Percentiles rank a stretch among this genome's conserved stretches.
Evolutionary conservation across 352 stramenopile species (phyloP).

Genomic region (Pythium aquatile): DNA sequence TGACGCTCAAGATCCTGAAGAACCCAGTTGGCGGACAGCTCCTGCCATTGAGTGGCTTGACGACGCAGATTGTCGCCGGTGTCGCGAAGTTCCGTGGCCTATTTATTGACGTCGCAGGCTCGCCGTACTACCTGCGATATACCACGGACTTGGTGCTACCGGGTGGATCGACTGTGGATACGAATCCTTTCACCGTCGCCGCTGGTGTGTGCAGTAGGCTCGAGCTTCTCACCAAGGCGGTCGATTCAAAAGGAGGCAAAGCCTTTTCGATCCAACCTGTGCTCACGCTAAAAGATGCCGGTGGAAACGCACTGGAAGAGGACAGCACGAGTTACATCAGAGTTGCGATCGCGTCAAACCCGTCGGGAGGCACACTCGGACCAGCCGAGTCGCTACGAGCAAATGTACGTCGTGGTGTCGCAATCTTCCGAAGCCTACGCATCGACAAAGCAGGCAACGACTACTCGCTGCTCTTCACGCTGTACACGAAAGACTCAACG

Average conservation of each 20-base stretch:
- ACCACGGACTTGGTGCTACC: conserved; percentile 52
- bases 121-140: conserved; percentile 74
- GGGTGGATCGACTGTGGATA: conserved; percentile 56
- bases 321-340: conserved; percentile 64
- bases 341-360: conserved; percentile 74
- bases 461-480: conserved; percentile 67
- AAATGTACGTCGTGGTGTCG: conserved; percentile 47
- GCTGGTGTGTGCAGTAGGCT: conserved; percentile 50
- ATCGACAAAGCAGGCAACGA: conserved; percentile 75
- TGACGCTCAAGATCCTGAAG: conserved; percentile 64
- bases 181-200: conserved; percentile 77
- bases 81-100: conserved; percentile 58
- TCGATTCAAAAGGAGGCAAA: conserved; percentile 52
- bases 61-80: conserved; percentile 51
- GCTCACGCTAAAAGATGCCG: conserved; percentile 74
- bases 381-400: conserved; percentile 42
- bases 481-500: conserved; percentile 50
- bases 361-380: conserved; percentile 48
- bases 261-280: conserved; percentile 75
- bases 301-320: conserved; percentile 60
- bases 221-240: conserved; percentile 41
- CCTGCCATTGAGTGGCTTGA: conserved; percentile 42
- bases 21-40: conserved; percentile 60
- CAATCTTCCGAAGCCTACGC: conserved; percentile 67
- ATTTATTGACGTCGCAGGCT: conserved; percentile 77